Conservation (phyloP, 805 yeast species). For the Wickerhamomyces alni region DNA sequence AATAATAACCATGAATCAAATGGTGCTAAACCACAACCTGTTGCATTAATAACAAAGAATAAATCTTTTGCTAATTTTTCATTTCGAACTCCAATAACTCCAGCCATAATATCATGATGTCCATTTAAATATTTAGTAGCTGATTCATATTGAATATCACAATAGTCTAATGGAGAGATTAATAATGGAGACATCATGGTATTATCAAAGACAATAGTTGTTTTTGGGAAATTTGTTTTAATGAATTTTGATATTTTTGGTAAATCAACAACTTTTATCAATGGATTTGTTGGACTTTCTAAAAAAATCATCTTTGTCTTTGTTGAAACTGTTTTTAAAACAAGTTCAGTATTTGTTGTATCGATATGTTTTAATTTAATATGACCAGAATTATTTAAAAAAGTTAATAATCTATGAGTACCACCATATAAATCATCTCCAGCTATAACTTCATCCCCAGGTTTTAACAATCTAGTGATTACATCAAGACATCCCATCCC, state of each 20-base stretch:
- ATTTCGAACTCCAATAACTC: conserved; percentile 69
- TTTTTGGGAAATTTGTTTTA: conserved; percentile 59
- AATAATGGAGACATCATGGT: conserved; percentile 94
- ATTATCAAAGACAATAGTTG: conserved; percentile 82
- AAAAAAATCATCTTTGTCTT: conserved; percentile 74
- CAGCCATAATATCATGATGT: conserved; percentile 97
- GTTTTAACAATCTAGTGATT: conserved; percentile 61
- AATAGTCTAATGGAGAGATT: conserved; percentile 79
- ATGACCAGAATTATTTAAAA: conserved; percentile 56
- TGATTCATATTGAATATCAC: conserved; percentile 87
- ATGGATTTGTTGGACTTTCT: conserved; percentile 92
- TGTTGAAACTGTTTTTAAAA: conserved; percentile 47
- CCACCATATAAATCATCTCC: conserved; percentile 97
- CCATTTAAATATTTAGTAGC: conserved; percentile 92
- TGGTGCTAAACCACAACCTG: conserved; percentile 89
- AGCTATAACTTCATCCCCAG: conserved; percentile 89
- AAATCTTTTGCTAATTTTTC: conserved; percentile 60
- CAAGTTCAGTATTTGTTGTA: conserved; percentile 64
- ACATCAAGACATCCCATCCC: conserved; percentile 95
- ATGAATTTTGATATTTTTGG: conserved; percentile 60
- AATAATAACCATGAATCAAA: conserved; percentile 87
- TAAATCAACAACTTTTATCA: conserved; percentile 82
- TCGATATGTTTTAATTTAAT: conserved; percentile 71
- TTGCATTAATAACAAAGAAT: conserved; percentile 76
- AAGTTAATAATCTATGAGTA: conserved; percentile 77